phyloP scores from a whole-genome alignment of 108 stramenopile species.

The Conticribra guillardii region DNA sequence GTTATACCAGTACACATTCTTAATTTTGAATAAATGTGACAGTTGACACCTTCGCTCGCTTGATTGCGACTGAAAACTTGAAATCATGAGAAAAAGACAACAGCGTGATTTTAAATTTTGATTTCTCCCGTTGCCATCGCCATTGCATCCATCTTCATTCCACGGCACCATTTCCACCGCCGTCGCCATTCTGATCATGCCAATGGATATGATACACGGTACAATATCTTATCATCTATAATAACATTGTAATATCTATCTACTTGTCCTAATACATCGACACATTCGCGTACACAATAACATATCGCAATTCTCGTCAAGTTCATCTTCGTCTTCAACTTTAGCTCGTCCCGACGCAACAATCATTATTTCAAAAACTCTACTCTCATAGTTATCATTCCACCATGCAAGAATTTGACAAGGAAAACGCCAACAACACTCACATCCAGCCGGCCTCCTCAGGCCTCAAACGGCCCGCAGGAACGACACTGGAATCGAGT shows the following conservation, averaged over 20 bases:
- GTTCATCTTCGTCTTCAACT: background rate
- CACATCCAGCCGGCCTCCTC: slow-evolving; percentile 1
- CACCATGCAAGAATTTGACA: background rate
- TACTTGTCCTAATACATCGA: too few species aligned
- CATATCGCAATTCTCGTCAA: too few species aligned
- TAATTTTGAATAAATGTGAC: background rate
- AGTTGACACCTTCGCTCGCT: too few species aligned
- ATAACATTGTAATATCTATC: too few species aligned
- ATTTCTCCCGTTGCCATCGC: background rate
- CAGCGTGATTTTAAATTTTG: background rate
- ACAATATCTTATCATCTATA: background rate
- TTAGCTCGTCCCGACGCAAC: background rate
- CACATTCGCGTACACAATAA: too few species aligned
- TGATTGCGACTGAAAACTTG: too few species aligned
- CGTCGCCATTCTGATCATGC: background rate
- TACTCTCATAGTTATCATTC: too few species aligned
- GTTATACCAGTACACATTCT: background rate
- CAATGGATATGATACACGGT: background rate
- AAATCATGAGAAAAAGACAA: background rate
- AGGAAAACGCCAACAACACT: slow-evolving; percentile 17
- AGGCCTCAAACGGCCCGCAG: slow-evolving; percentile 26
- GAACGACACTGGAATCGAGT: slow-evolving; percentile 6
- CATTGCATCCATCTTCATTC: background rate
- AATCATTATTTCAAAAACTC: too few species aligned
- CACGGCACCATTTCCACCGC: background rate